phyloP scores from a whole-genome alignment of 129 eudicot genomes.

The Helichrysum umbraculigerum region DNA sequence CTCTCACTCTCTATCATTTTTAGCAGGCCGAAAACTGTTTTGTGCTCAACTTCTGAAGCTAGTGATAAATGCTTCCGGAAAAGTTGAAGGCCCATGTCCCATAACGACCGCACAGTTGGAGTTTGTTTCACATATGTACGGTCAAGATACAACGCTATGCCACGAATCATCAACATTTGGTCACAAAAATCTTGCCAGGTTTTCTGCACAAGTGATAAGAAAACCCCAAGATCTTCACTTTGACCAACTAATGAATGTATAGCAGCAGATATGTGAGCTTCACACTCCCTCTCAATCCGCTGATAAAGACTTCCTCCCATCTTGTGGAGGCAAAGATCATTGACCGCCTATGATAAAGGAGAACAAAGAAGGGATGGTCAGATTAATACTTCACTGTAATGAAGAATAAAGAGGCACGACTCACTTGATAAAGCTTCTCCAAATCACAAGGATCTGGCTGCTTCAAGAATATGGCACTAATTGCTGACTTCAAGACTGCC shows the following conservation, averaged over 20 bases:
- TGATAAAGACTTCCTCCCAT: constrained; percentile 97
- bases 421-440: constrained; percentile 92
- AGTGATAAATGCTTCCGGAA: constrained; percentile 84
- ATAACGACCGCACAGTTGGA: constrained; percentile 72
- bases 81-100: constrained; percentile 99
- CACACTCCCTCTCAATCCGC: constrained; percentile 87
- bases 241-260: constrained; percentile 82
- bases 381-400: neutral
- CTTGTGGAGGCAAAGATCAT: constrained; percentile 92
- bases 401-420: constrained; percentile 8
- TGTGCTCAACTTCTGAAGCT: constrained; percentile 94
- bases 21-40: constrained; percentile 87
- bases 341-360: constrained; percentile 65
- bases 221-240: constrained; percentile 93
- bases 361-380: neutral
- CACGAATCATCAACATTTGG: constrained; percentile 99
- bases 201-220: constrained; percentile 84
- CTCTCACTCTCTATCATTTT: constrained; percentile 95
- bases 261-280: constrained; percentile 67
- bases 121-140: constrained; percentile 96
- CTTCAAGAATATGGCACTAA: constrained; percentile 91
- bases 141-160: constrained; percentile 92
- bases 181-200: constrained; percentile 99
- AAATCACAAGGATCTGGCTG: constrained; percentile 86
- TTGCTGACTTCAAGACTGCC: constrained; percentile 89